Evolutionary conservation across 1,139 yeast genomes (phyloP), one percentile per base, ranked within the genome.

Genomic region (Pichia sp.): DNA sequence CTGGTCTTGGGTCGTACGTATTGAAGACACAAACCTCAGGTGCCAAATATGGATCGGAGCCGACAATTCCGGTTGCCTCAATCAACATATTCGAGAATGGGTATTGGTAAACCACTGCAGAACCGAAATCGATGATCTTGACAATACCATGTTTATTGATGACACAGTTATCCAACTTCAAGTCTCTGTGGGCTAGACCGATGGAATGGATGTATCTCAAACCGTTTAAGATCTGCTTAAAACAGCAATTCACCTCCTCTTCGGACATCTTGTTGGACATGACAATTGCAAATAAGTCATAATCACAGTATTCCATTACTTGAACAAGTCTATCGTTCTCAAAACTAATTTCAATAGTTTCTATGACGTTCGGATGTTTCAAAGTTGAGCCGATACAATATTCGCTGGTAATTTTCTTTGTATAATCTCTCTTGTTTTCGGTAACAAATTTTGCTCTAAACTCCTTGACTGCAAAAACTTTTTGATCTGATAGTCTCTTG

Each of bases 261-360:
- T 86, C 77, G 16, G 88, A 76, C 98, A 95, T 91, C 63, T 85
- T 82, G 46, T 96, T 96, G 52, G 96, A 87, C 99, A 95, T 95
- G 45, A 95, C 99, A 50, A 93, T 92, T 2, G 97, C 96, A 73
- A 95, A 95, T 68, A 92, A 87, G 71, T 95, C 99, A 57, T 87
- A 87, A 24, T 97, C 97, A 57, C 97, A 95, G 68, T 89, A 95
- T 69, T 95, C 99, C 99, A 95, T 93, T 50, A 95, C 92, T 71
- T 95, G 97, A 69, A 84, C 93, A 67, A 89, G 89, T 62, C 91
- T 82, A 59, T 85, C 88, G 62, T 84, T 85, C 65, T 91, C 97
- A 65, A 89, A 87, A 56, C 92, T 83, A 44, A 93, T 90, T 69
- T 95, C 99, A 57, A 93, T 79, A 0, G 99, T 93, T 69, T 92